These are phyloP conservation scores for Diplocarpon rosae DNA, from an alignment of 2,329 filamentous ascomycete genomes.

Conservation along the genomic window DNA sequence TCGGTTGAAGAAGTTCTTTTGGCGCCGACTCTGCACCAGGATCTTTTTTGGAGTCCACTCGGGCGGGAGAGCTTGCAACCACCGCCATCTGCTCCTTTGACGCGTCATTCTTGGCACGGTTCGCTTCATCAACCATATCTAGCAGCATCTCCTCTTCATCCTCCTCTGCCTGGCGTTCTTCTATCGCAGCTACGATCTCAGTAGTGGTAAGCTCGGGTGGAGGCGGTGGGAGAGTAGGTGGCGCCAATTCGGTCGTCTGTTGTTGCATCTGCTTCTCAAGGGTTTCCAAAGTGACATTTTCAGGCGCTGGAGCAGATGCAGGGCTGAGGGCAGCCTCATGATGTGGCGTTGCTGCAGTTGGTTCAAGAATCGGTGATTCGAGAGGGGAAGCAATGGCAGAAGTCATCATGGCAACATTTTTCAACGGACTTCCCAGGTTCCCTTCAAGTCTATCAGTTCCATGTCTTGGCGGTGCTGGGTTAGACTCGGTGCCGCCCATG, in stretches of 20 bases:
- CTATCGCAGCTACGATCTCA: slow-evolving; percentile 8
- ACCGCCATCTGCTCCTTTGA: neutral
- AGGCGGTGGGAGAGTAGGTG: slow-evolving; percentile 11
- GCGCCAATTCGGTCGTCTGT: slow-evolving; percentile 8
- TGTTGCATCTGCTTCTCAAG: slow-evolving; percentile 16
- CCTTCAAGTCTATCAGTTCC: slow-evolving; percentile 13
- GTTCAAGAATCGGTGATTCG: slow-evolving; percentile 8
- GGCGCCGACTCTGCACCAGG: neutral
- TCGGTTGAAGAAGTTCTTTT: neutral
- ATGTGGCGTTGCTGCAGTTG: slow-evolving; percentile 1
- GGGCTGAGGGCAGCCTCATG: neutral
- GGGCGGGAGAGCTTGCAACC: neutral
- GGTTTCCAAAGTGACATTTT: neutral
- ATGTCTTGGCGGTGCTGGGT: slow-evolving; percentile 6
- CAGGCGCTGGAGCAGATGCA: neutral
- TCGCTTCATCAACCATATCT: slow-evolving; percentile 17
- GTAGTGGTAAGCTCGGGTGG: slow-evolving; percentile 14
- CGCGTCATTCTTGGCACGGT: slow-evolving; percentile 9
- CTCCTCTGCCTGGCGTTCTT: slow-evolving; percentile 15
- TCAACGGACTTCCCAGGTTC: slow-evolving; percentile 23
- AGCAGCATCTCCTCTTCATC: slow-evolving; percentile 21
- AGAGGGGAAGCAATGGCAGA: slow-evolving; percentile 23
- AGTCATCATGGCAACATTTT: slow-evolving; percentile 21
- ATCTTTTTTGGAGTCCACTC: neutral
- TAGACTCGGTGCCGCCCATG: slow-evolving; percentile 12